phyloP scores from a whole-genome alignment of 805 yeast species.

The Wickerhamomyces subpelliculosus region DNA sequence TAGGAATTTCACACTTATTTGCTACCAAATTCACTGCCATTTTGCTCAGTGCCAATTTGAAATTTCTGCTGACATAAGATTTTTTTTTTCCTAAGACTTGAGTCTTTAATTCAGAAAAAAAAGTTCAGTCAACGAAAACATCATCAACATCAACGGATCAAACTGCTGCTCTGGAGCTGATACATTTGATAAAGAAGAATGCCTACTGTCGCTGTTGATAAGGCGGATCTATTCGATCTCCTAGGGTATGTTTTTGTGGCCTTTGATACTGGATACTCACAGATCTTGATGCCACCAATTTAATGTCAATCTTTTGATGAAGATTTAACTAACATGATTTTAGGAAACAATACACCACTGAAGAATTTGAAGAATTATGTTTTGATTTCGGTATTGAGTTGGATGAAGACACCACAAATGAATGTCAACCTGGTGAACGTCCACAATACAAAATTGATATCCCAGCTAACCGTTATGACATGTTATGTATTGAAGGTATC shows the following conservation, averaged over 20 bases:
- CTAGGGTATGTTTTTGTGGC: constrained; percentile 36
- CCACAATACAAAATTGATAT: constrained; percentile 97
- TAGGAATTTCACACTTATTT: too few species aligned
- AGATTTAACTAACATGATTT: not conserved
- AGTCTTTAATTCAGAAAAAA: not conserved
- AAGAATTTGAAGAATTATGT: constrained; percentile 95
- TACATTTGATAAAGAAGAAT: too few species aligned
- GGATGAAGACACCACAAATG: constrained; percentile 92
- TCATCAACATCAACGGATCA: too few species aligned
- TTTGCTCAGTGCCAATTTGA: too few species aligned
- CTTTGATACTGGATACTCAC: too few species aligned
- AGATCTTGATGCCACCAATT: too few species aligned
- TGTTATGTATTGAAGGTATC: constrained; percentile 97
- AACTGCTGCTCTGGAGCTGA: too few species aligned
- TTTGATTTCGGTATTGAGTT: constrained; percentile 96
- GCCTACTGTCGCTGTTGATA: constrained; percentile 98
- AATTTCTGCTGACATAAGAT: not conserved
- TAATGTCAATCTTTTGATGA: not conserved
- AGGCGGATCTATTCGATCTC: constrained; percentile 80
- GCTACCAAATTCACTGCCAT: too few species aligned
- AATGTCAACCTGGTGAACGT: constrained; percentile 70
- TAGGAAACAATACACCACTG: constrained; percentile 56
- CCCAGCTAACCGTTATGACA: constrained; percentile 97
- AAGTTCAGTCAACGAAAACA: not conserved
- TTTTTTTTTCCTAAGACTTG: not conserved